Evolutionary conservation across 352 stramenopile species (phyloP), one percentile per base, ranked within the genome.

Genomic region (Pythium guiyangense): DNA sequence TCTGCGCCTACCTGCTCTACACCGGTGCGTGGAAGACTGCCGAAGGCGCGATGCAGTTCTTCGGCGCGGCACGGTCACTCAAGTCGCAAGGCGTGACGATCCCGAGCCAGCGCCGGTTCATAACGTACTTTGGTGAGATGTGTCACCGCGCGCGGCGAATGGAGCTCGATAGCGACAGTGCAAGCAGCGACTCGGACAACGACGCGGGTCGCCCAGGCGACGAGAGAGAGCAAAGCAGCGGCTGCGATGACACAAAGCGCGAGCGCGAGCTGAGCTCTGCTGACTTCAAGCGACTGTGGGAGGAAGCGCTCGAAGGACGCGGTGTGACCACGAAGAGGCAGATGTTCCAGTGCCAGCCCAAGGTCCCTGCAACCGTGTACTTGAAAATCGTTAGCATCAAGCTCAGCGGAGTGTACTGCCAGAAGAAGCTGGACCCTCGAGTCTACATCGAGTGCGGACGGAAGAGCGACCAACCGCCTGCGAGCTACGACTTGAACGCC

Each of bases 1-100:
- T 94, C 52, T 89, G 74, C 60, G 77, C 69, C 12, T 92, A 90
- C 61, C 59, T 94, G 57, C 51, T 93, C 14, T 92, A 90, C 64
- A 70, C 73, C 22, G 66, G 82, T 25, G 62, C 67, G 40, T 95
- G 79, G 74, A 66, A 69, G 14, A 84, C 79, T 0, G 54, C 81
- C 35, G 63, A 76, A n/a, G 80, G 70, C 18, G 72, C 78, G 20
- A 77, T 95, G 60, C 59, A 75, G 57, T 88, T 80, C 54, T 95
- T 90, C 54, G 85, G 66, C 1, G 70, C 70, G 34, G 82, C 77
- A 27, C 69, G 85, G 17, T 93, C 85, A 17, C 64, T 87, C 42
- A 92, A 95, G 57, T 63, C 74, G 6, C 70, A 94, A 63, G 85
- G 85, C 34, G 85, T 95, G 57, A 95, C 85, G 15, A 95, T 95